phyloP scores from a whole-genome alignment of 1,139 yeast species.

The Taphrina pruni region DNA sequence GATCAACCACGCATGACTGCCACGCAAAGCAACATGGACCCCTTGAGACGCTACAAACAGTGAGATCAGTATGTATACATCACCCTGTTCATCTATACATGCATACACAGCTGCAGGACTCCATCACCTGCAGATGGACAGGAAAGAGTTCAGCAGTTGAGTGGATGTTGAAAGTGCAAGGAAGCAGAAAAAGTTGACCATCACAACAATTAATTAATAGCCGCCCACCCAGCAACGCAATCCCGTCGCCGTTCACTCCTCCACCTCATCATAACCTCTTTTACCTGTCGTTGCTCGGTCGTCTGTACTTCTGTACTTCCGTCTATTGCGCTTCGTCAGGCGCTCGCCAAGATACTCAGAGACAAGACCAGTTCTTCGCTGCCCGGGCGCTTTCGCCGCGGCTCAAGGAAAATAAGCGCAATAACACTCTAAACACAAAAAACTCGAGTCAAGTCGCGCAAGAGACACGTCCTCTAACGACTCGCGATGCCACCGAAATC shows the following conservation, averaged over 20 bases:
- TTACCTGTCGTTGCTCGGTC: neutral
- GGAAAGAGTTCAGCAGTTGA: neutral
- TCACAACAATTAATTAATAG: conserved; percentile 1
- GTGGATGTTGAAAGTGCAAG: neutral
- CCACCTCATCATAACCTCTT: neutral
- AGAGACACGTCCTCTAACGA: neutral
- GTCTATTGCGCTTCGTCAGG: neutral
- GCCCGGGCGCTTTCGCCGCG: no score
- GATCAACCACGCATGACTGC: no score
- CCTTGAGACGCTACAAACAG: no score
- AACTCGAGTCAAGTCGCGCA: neutral
- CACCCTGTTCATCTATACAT: no score
- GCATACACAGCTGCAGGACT: no score
- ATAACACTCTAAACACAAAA: neutral
- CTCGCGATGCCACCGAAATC: conserved; percentile 34
- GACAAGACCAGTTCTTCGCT: no score
- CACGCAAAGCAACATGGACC: no score
- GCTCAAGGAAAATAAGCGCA: no score
- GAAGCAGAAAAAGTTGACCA: neutral
- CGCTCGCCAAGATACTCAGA: no score
- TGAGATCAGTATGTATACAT: no score
- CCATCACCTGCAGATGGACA: no score
- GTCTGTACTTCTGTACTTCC: neutral
- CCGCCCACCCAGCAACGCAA: neutral
- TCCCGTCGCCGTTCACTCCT: neutral